phyloP scores from a whole-genome alignment of 257 asterid genomes.

The Rubia yunnanensis region DNA sequence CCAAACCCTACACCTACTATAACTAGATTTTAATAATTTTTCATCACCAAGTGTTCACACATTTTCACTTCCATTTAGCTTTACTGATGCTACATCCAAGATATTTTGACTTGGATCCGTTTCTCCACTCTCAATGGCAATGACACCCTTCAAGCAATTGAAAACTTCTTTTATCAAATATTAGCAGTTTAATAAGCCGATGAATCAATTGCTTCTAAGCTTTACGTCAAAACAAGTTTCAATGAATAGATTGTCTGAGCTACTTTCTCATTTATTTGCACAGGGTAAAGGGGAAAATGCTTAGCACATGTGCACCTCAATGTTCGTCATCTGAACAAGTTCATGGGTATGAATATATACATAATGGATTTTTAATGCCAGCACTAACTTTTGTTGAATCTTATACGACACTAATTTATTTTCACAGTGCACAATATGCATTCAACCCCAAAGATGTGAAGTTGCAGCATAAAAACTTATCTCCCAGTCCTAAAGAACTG shows the following conservation, averaged over 20 bases:
- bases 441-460: conserved; percentile 76
- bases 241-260: no score
- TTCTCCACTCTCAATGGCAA: no score
- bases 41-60: neutral
- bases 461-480: conserved; percentile 30
- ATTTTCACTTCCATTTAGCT: neutral
- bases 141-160: no score
- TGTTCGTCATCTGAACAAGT: conserved; percentile 40
- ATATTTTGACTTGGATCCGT: neutral
- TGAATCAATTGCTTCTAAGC: neutral
- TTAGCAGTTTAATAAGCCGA: no score
- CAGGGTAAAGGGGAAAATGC: conserved; percentile 41
- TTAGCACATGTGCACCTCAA: conserved; percentile 29
- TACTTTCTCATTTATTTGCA: conserved; percentile 1
- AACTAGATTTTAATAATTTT: neutral
- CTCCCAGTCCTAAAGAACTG: conserved; percentile 33
- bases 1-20: neutral
- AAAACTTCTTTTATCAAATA: neutral
- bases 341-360: conserved; percentile 43
- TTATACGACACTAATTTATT: conserved; percentile 6
- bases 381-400: conserved; percentile 4
- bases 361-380: neutral
- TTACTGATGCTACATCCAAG: neutral
- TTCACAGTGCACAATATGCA: conserved; percentile 53
- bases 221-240: neutral